Base-by-base conservation (phyloP, 78 protist genomes). In the Dictyostelium firmibasis region DNA sequence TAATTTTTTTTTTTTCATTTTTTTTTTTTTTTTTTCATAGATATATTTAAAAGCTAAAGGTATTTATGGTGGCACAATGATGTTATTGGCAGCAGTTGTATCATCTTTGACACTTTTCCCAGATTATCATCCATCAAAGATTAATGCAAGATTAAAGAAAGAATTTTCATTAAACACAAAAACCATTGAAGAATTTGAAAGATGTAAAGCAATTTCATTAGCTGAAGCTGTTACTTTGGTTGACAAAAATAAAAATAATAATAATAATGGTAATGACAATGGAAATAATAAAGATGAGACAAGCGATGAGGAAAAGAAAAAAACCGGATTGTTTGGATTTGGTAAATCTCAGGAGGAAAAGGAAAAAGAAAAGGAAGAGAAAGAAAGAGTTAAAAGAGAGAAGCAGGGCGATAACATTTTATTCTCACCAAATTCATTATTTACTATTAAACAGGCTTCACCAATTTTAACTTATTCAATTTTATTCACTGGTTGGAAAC, bases 41-140 rank as follows among this genome's bases (percentile, higher is more conserved):
- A 62, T 87, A n/a, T 76, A 76, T 62, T 76, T 25, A 60, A 87
- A 78, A 70, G 77, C 93, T 14, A 78, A 81, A 81, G 85, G 87
- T 20, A 25, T 76, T 5, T 43, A 70, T 27, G 94, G 94, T 33
- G 86, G 82, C 9, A 41, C 62, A 18, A 75, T 85, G 53, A 27
- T 89, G 8, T 64, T 89, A 29, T 27, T 78, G 25, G 94, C 83
- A 69, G 86, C 86, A 16, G 23, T 67, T 7, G 14, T 89, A 57
- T 60, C 94, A 44, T 69, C 94, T 18, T 29, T 89, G 36, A 44
- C 72, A 20, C 53, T 89, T 20, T 81, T 62, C 29, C 94, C 94
- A 81, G 76, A 81, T 16, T 89, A 81, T 33, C 41, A 78, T 13
- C 57, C 94, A 38, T 25, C 67, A 33, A 89, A 33, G 23, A 81